Conservation (phyloP, 2,329 filamentous ascomycete species). For the Pseudogymnoascus sp. region DNA sequence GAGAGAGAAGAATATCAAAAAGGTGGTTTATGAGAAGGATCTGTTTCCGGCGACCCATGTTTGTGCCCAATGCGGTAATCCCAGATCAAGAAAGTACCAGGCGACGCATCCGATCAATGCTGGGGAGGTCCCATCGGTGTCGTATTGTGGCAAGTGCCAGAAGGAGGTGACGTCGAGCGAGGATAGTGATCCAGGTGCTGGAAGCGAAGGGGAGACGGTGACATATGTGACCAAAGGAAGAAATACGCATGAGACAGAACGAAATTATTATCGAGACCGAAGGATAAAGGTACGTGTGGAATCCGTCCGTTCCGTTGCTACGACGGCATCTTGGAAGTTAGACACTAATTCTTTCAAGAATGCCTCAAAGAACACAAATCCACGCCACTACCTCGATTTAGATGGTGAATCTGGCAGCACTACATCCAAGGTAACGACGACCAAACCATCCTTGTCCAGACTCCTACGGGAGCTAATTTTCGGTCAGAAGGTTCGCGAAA, state of each 20-base stretch:
- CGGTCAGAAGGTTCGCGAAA: neutral
- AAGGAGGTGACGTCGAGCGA: neutral
- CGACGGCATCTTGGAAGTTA: neutral
- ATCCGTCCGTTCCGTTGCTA: neutral
- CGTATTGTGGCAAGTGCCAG: constrained; percentile 1
- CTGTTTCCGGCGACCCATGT: neutral
- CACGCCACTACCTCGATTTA: neutral
- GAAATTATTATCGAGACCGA: constrained; percentile 5
- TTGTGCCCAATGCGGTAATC: constrained; percentile 1
- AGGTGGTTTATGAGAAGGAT: neutral
- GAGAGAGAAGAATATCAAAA: neutral
- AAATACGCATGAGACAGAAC: neutral
- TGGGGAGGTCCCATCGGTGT: neutral
- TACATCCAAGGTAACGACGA: neutral
- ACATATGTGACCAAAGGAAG: neutral
- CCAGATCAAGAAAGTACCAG: constrained; percentile 1
- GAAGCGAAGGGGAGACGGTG: neutral
- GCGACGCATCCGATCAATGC: constrained; percentile 6
- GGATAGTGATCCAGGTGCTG: neutral
- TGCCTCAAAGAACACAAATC: neutral
- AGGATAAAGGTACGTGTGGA: constrained; percentile 1
- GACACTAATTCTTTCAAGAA: neutral
- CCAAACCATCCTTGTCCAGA: neutral
- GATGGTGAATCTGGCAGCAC: neutral
- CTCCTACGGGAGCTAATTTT: constrained; percentile 1